Evolutionary conservation across 768 basidiomycete species (phyloP), one percentile per base, ranked within the genome.

Genomic region (Coprinellus aureogranulatus): DNA sequence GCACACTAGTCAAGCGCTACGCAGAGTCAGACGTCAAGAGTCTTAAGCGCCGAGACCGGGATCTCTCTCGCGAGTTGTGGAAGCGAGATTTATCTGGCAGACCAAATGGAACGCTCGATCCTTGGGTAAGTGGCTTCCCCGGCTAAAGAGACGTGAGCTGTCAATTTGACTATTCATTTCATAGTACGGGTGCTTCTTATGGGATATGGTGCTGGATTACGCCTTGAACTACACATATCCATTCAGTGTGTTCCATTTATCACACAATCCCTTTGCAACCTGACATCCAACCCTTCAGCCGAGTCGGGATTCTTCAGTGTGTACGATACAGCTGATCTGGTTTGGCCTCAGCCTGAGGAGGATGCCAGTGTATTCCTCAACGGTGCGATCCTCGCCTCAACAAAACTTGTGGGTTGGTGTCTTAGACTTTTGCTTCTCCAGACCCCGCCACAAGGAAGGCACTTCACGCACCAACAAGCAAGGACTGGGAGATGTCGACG

Each of bases 201-300:
- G 82, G 48, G 81, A 85, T 57, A 82, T 86, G 72, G 80, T 86
- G 70, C 63, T 87, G 30, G 88, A 90, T 69, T 90, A 90, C 61
- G 86, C 88, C 16, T 52, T 83, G 58, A 91, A 90, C 65, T 89
- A 77, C 64, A 87, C 88, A 0, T 83, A 77, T 65, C 89, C 89
- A 1, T 82, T 78, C 79, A 79, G 79, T 83, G 71, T 22, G 77
- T 34, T 68, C 5, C 2, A 23, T 22, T 12, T 25, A n/a, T 59
- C 50, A 61, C 14, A 8, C 11, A 23, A 11, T 49, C 11, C 28
- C 47, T 18, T 48, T 28, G 16, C 45, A 25, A 12, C 34, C 57
- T 23, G 41, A 48, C 27, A 8, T 20, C 12, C 18, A 4, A 25
- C 25, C 18, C 27, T 18, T 28, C 46, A 48, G 30, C 45, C 51